phyloP scores from a whole-genome alignment of 139 green algal genomes.

The Picochlorum sp. region DNA sequence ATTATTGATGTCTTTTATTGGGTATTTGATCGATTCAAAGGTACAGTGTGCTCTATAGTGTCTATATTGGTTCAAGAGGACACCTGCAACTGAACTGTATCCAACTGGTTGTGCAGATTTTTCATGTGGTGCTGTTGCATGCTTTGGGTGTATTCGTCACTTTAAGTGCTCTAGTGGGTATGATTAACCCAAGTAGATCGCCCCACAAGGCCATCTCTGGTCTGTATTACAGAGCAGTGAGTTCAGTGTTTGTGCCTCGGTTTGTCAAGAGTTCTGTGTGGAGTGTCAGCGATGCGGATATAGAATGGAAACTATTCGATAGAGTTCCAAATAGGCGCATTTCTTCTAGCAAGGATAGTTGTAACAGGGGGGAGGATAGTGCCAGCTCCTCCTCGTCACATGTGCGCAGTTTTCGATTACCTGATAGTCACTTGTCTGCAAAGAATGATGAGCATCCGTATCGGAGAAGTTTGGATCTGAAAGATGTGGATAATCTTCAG shows the following conservation, averaged over 20 bases:
- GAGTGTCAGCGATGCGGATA: background rate
- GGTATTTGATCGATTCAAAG: too few species aligned
- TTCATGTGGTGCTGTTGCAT: background rate
- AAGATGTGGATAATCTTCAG: too few species aligned
- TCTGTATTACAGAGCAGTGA: background rate
- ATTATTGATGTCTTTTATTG: too few species aligned
- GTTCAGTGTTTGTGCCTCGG: background rate
- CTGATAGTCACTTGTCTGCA: too few species aligned
- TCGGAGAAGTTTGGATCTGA: too few species aligned
- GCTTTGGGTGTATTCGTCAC: background rate
- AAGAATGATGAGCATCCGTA: too few species aligned
- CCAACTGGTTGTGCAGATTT: background rate
- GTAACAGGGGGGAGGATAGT: background rate
- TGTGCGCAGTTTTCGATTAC: too few species aligned
- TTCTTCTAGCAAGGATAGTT: background rate
- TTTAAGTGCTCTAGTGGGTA: background rate
- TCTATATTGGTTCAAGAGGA: too few species aligned
- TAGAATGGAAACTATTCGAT: background rate
- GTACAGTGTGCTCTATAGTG: too few species aligned
- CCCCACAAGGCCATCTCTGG: background rate
- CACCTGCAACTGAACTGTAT: too few species aligned
- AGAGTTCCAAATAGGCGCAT: background rate
- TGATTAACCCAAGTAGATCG: background rate
- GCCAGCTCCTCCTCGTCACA: background rate
- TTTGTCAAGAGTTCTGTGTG: slow-evolving; percentile 2